A percentile compares a stretch with the other conserved stretches of the same genome.
phyloP scores from a whole-genome alignment of 2,329 filamentous ascomycete species.

The Claviceps africana region DNA sequence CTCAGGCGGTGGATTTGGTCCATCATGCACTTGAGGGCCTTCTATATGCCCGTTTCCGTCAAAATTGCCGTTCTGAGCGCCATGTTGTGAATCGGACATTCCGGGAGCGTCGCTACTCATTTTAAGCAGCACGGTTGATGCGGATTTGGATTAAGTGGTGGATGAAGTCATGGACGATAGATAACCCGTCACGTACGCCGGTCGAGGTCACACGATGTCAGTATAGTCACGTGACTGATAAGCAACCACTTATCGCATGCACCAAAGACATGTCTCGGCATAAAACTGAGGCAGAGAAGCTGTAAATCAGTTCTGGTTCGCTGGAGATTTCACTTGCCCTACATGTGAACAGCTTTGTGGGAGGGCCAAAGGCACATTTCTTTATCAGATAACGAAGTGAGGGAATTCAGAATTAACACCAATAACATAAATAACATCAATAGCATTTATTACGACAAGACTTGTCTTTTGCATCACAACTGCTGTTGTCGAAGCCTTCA shows the following conservation, averaged over 20 bases:
- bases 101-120: conserved; percentile 25
- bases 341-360: neutral
- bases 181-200: neutral
- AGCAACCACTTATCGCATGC: no score
- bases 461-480: neutral
- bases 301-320: neutral
- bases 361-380: neutral
- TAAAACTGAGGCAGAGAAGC: no score
- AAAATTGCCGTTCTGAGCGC: conserved; percentile 12
- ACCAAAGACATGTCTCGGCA: no score
- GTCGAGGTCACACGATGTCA: neutral
- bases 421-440: neutral
- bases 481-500: neutral
- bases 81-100: conserved; percentile 16
- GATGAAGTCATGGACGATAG: neutral
- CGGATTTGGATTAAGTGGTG: neutral
- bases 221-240: neutral
- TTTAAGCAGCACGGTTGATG: conserved; percentile 7
- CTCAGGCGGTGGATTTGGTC: conserved; percentile 21
- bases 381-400: neutral
- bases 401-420: neutral
- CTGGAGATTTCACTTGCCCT: neutral
- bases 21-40: conserved; percentile 4
- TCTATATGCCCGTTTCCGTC: conserved; percentile 10
- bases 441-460: neutral